Conservation (phyloP, 441 rosid species). For the Croton setiger region DNA sequence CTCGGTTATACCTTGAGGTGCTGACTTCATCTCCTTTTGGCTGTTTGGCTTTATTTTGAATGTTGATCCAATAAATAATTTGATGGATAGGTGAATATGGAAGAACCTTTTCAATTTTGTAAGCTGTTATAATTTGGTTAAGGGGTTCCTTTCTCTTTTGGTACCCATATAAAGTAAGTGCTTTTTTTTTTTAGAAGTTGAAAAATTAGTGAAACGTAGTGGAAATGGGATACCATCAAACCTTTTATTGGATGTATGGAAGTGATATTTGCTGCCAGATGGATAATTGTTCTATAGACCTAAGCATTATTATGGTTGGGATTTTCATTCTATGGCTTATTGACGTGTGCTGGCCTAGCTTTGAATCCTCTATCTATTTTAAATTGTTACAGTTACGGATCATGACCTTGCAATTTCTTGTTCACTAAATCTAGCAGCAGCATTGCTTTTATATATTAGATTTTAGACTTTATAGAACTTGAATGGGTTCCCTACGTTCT, state of each 20-base stretch:
- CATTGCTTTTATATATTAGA: not conserved
- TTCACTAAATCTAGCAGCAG: not conserved
- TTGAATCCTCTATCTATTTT: not conserved
- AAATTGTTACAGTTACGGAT: not conserved
- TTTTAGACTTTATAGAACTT: not conserved
- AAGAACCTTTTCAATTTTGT: not conserved
- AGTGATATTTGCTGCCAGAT: not conserved
- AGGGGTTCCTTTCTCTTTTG: not conserved
- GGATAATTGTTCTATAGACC: not conserved
- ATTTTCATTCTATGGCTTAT: not conserved
- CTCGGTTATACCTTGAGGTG: conserved; percentile 97
- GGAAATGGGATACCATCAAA: not conserved
- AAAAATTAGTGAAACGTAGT: not conserved
- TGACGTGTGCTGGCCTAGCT: not conserved
- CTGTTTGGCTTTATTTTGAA: not conserved
- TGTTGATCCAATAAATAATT: not conserved
- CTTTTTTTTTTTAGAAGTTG: not conserved
- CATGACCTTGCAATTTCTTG: not conserved
- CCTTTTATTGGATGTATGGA: not conserved
- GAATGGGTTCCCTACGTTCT: not conserved
- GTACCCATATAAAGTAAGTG: not conserved
- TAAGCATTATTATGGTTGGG: not conserved
- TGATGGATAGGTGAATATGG: not conserved
- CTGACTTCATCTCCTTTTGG: conserved; percentile 9
- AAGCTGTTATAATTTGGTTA: not conserved